Conservation (phyloP, 169 alveolate genomes). For the Babesia sp. region DNA sequence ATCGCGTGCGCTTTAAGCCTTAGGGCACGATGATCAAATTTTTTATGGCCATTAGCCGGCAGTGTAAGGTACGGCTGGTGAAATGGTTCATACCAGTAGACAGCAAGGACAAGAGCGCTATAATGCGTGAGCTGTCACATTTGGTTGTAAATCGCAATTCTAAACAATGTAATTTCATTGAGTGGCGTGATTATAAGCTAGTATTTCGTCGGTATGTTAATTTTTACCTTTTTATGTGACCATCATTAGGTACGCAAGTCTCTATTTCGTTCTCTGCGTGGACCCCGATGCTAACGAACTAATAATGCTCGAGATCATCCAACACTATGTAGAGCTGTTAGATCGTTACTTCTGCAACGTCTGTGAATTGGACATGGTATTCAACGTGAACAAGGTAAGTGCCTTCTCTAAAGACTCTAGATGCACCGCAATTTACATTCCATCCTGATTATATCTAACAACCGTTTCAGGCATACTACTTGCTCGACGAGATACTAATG, state of each 20-base stretch:
- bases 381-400: slow-evolving; percentile 93
- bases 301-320: slow-evolving; percentile 92
- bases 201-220: slow-evolving; percentile 89
- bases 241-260: slow-evolving; percentile 92
- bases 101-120: slow-evolving; percentile 81
- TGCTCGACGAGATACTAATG: slow-evolving; percentile 87
- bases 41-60: slow-evolving; percentile 93
- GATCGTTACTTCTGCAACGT: slow-evolving; percentile 99
- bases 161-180: slow-evolving; percentile 94
- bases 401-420: too few relatives aligned
- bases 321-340: slow-evolving; percentile 96
- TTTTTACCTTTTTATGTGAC: background rate
- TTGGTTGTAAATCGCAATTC: slow-evolving; percentile 91
- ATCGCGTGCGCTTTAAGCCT: background rate
- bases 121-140: slow-evolving; percentile 88
- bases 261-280: slow-evolving; percentile 94
- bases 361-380: slow-evolving; percentile 98
- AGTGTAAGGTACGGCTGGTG: slow-evolving; percentile 95
- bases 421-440: too few relatives aligned
- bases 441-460: background rate
- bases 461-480: slow-evolving; percentile 78
- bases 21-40: slow-evolving; percentile 89
- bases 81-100: slow-evolving; percentile 90
- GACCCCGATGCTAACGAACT: slow-evolving; percentile 97
- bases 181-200: slow-evolving; percentile 95